Percentiles rank a stretch among this genome's conserved stretches.
phyloP scores from a whole-genome alignment of 768 basidiomycete genomes.

The Leucocoprinus birnbaumii region DNA sequence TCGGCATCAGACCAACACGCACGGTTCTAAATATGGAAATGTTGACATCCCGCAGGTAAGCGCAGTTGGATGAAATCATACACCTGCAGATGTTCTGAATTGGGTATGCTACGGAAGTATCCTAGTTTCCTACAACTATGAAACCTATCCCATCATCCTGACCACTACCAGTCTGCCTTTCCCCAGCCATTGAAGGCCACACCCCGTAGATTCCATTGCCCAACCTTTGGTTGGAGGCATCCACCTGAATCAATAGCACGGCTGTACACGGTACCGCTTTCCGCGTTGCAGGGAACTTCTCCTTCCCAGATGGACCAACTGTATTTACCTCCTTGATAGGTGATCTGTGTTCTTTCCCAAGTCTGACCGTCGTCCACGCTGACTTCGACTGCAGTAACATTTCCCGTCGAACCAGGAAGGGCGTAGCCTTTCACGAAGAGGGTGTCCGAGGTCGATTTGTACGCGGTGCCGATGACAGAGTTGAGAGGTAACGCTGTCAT shows the following conservation, averaged over 20 bases:
- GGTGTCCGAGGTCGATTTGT: constrained; percentile 25
- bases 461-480: constrained; percentile 51
- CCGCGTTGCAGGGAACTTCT: constrained; percentile 31
- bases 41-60: too few species aligned
- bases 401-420: constrained; percentile 40
- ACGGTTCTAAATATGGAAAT: background rate
- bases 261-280: constrained; percentile 38
- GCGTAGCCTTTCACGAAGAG: constrained; percentile 57
- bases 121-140: too few species aligned
- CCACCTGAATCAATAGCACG: constrained; percentile 52
- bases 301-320: constrained; percentile 76
- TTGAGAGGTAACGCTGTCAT: constrained; percentile 62
- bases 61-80: too few species aligned
- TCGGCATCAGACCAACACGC: background rate
- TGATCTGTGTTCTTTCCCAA: constrained; percentile 50
- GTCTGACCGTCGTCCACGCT: constrained; percentile 47
- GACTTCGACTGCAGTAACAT: constrained; percentile 47
- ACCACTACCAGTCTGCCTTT: constrained; percentile 31
- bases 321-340: constrained; percentile 63
- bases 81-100: too few species aligned
- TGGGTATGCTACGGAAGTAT: too few species aligned
- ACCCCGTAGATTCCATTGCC: constrained; percentile 65
- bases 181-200: constrained; percentile 59
- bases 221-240: constrained; percentile 44
- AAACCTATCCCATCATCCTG: background rate